These are phyloP conservation scores for Cylindrotheca closterium DNA, from an alignment of 108 stramenopile genomes.

Conservation along the genomic window DNA sequence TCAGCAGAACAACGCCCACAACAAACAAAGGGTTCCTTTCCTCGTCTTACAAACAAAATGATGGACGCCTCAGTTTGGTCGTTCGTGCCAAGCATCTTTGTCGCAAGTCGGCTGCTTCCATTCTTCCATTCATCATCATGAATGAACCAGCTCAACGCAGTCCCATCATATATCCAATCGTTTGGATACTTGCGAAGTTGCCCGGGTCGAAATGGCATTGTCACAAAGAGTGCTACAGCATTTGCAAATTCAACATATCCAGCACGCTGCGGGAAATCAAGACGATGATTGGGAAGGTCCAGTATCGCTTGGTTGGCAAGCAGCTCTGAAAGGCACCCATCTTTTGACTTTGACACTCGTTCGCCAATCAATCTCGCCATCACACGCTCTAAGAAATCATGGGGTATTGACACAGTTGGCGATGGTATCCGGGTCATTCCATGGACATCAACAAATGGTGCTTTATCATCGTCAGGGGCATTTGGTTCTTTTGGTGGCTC, in stretches of 20 bases:
- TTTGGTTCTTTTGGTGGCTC: slow-evolving; percentile 13
- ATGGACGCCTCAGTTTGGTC: slow-evolving; percentile 2
- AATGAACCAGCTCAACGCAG: slow-evolving; percentile 35
- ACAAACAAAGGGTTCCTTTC: slow-evolving; percentile 29
- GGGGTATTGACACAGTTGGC: slow-evolving; percentile 9
- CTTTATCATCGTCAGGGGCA: slow-evolving; percentile 20
- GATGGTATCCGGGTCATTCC: slow-evolving; percentile 34
- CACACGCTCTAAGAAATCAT: background rate
- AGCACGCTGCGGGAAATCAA: slow-evolving; percentile 29
- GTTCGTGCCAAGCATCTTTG: slow-evolving; percentile 5
- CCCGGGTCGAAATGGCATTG: slow-evolving; percentile 14
- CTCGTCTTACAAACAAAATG: slow-evolving; percentile 27
- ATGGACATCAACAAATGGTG: slow-evolving; percentile 20
- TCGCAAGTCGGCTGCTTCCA: slow-evolving; percentile 16
- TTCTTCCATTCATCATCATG: slow-evolving; percentile 30
- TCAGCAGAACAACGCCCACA: slow-evolving; percentile 33
- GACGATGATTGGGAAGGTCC: slow-evolving; percentile 5
- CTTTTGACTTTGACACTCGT: slow-evolving; percentile 23
- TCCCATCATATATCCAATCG: slow-evolving; percentile 38
- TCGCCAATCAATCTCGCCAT: slow-evolving; percentile 15
- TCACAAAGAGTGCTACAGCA: slow-evolving; percentile 36
- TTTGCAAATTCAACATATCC: slow-evolving; percentile 34
- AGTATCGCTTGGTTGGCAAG: background rate
- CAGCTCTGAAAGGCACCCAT: slow-evolving; percentile 22
- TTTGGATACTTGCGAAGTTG: slow-evolving; percentile 40